Evolutionary conservation across 331 rosid genomes (phyloP).

Genomic region (Stylosanthes scabra): DNA sequence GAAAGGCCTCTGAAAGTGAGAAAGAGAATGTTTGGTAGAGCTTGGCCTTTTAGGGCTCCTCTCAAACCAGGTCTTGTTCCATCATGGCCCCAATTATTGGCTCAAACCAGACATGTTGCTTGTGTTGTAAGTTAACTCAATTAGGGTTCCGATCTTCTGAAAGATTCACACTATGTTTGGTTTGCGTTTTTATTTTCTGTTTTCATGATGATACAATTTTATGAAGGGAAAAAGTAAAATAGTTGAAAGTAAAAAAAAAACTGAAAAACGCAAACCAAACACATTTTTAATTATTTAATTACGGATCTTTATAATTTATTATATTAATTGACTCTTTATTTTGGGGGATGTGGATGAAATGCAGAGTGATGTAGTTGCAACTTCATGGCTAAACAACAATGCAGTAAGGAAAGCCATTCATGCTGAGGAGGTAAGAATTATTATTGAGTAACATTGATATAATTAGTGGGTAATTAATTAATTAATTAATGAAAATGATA

Average conservation of each 20-base stretch:
- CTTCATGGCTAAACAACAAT: slow-evolving; percentile 67
- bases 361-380: slow-evolving; percentile 71
- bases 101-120: neutral
- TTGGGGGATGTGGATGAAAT: no score
- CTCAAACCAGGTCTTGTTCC: slow-evolving; percentile 39
- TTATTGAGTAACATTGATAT: neutral
- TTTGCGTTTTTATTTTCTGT: no score
- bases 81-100: slow-evolving; percentile 43
- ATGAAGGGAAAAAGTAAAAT: no score
- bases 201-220: no score
- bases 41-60: slow-evolving; percentile 48
- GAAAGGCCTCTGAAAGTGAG: slow-evolving; percentile 80
- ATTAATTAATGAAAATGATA: neutral
- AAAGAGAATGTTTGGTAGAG: slow-evolving; percentile 84
- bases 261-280: no score
- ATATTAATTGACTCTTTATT: no score
- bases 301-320: no score
- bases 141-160: no score
- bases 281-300: no score
- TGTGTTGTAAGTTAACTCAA: slow-evolving; percentile 32
- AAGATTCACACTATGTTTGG: no score
- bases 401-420: slow-evolving; percentile 76
- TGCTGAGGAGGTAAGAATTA: slow-evolving; percentile 45
- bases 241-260: no score
- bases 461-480: neutral